Evolutionary conservation across 2,329 filamentous ascomycete genomes (phyloP).

Genomic region (Fonsecaea multimorphosa): DNA sequence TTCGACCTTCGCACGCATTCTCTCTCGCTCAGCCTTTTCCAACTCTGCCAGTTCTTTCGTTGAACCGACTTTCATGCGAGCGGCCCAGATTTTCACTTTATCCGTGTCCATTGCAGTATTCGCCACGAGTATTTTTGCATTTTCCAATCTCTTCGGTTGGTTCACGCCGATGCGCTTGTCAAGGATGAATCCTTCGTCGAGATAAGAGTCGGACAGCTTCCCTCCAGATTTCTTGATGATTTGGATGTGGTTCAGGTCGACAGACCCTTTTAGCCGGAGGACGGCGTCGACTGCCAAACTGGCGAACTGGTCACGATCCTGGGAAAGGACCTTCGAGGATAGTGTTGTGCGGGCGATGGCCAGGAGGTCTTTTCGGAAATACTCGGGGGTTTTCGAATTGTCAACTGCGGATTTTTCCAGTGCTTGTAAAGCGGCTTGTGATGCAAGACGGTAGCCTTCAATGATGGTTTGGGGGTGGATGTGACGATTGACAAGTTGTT

Average conservation of each 20-base stretch:
- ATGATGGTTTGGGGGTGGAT: constrained; percentile 99
- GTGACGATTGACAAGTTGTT: constrained; percentile 96
- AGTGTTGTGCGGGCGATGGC: constrained; percentile 93
- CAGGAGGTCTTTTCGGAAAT: constrained; percentile 87
- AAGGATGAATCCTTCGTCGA: constrained; percentile 97
- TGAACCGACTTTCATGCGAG: constrained; percentile 92
- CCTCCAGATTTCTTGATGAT: constrained; percentile 99
- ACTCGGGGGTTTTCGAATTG: constrained; percentile 80
- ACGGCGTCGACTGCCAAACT: constrained; percentile 90
- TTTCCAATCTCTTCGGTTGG: constrained; percentile 95
- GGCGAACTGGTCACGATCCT: constrained; percentile 91
- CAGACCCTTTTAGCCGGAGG: constrained; percentile 83
- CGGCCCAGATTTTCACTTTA: constrained; percentile 99
- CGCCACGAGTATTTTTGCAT: constrained; percentile 96
- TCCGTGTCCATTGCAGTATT: constrained; percentile 99
- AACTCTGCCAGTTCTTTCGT: constrained; percentile 98
- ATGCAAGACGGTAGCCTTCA: constrained; percentile 97
- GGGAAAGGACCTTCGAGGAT: constrained; percentile 94
- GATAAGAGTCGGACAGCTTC: constrained; percentile 95
- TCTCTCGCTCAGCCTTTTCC: constrained; percentile 96
- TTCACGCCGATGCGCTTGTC: constrained; percentile 99
- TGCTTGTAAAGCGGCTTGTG: constrained; percentile 81
- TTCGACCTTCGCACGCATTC: constrained; percentile 99
- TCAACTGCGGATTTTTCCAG: constrained; percentile 85
- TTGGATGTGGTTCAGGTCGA: constrained; percentile 96